Evolutionary conservation across 1,284 basidiomycete species (phyloP).

Genomic region (Apiotrichum gamsii): DNA sequence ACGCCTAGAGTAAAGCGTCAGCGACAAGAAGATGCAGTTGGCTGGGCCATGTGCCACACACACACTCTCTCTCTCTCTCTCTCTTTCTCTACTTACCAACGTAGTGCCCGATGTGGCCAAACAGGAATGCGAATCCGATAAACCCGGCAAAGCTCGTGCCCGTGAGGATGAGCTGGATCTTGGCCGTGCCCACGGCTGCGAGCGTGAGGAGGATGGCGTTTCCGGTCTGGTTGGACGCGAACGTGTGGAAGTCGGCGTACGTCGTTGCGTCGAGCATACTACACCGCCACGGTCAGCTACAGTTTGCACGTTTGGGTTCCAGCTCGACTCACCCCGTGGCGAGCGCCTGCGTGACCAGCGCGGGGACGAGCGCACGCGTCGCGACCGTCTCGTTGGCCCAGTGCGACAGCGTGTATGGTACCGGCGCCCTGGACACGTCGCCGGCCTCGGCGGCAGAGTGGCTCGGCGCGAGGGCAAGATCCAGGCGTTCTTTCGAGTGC

Average conservation of each 20-base stretch:
- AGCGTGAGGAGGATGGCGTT: constrained; percentile 47
- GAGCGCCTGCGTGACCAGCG: constrained; percentile 36
- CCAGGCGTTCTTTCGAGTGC: too few species aligned
- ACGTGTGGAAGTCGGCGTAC: constrained; percentile 42
- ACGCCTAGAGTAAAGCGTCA: constrained; percentile 14
- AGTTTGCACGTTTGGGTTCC: too few species aligned
- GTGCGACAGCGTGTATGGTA: constrained; percentile 13
- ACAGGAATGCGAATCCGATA: constrained; percentile 31
- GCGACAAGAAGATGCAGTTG: too few species aligned
- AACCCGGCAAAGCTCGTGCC: constrained; percentile 38
- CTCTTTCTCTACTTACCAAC: constrained; percentile 24
- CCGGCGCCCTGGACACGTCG: too few species aligned
- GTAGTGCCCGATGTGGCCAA: constrained; percentile 39
- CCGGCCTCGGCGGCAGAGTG: too few species aligned
- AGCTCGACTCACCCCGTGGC: constrained; percentile 29
- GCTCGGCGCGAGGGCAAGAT: too few species aligned
- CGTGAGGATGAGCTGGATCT: constrained; percentile 29
- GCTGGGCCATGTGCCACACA: not conserved
- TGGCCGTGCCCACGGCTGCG: constrained; percentile 26
- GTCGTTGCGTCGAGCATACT: constrained; percentile 44
- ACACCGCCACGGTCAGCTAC: not conserved
- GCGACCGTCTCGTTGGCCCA: constrained; percentile 32
- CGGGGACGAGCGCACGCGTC: constrained; percentile 24
- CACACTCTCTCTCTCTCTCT: not conserved
- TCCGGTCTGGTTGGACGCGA: constrained; percentile 47